A percentile compares a stretch with the other conserved stretches of the same genome.
Conservation (phyloP, 2,329 filamentous ascomycete species). For the Aspergillus neotritici region DNA sequence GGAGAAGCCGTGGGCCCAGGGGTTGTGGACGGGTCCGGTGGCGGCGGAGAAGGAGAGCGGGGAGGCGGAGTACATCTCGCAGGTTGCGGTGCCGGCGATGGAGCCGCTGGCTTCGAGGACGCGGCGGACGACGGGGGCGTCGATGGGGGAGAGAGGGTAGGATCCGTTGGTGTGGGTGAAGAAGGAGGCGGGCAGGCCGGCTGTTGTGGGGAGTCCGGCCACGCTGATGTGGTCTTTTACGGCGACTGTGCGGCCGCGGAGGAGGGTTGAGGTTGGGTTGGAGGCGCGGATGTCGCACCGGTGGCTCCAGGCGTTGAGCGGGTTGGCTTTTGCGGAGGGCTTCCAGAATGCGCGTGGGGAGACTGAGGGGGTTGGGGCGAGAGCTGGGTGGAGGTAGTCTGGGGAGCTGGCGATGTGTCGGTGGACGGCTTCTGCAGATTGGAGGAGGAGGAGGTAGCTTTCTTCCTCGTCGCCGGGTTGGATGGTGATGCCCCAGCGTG, state of each 20-base stretch:
- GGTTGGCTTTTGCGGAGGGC: constrained; percentile 20
- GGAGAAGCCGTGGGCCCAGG: constrained; percentile 28
- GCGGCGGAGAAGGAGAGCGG: constrained; percentile 35
- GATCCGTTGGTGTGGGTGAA: constrained; percentile 21
- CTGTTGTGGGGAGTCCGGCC: constrained; percentile 32
- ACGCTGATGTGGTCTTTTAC: constrained; percentile 37
- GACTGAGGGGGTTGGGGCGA: constrained; percentile 25
- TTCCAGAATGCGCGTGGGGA: constrained; percentile 19
- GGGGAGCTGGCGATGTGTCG: constrained; percentile 21
- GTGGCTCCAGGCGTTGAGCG: constrained; percentile 43
- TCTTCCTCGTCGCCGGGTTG: background rate
- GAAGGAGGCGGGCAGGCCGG: constrained; percentile 30
- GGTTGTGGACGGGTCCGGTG: constrained; percentile 34
- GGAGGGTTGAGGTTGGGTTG: constrained; percentile 16
- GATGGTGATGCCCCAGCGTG: background rate
- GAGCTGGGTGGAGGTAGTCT: constrained; percentile 34
- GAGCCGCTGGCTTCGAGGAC: constrained; percentile 30
- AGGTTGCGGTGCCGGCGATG: constrained; percentile 34
- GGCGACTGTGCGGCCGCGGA: constrained; percentile 27
- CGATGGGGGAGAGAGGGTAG: constrained; percentile 29
- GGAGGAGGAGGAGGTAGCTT: constrained; percentile 21
- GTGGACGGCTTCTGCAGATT: constrained; percentile 22
- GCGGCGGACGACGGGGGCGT: constrained; percentile 32
- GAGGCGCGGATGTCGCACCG: constrained; percentile 26
- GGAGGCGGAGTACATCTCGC: constrained; percentile 36